Evolutionary conservation across 371 early-diverging fungal species (phyloP).

Genomic region (Mortierella sp.): DNA sequence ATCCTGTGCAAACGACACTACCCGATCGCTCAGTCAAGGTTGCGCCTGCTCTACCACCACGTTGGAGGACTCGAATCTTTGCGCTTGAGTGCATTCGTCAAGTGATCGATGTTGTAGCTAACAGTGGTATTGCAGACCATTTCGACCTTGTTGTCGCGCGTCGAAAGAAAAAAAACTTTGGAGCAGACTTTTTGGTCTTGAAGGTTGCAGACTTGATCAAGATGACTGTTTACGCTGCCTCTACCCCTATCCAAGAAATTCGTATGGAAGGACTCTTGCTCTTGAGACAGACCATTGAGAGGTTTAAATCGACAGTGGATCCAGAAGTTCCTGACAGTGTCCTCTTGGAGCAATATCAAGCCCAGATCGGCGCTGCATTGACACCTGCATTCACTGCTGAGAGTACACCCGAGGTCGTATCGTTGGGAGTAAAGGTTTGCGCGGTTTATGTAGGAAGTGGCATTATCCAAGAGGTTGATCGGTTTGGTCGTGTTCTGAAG

Average conservation of each 20-base stretch:
- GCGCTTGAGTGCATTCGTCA: conserved; percentile 83
- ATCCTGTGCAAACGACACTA: conserved; percentile 11
- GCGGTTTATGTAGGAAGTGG: conserved; percentile 89
- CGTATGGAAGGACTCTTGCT: conserved; percentile 83
- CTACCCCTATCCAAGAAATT: conserved; percentile 83
- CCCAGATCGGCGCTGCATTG: conserved; percentile 90
- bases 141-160: conserved; percentile 79
- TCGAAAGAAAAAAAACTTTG: conserved; percentile 65
- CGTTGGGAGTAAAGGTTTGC: conserved; percentile 85
- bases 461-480: conserved; percentile 82
- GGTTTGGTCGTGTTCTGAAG: conserved; percentile 81
- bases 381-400: conserved; percentile 89
- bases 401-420: conserved; percentile 81
- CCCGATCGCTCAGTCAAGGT: conserved; percentile 28
- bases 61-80: conserved; percentile 91
- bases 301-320: conserved; percentile 76
- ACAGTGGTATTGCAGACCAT: conserved; percentile 74
- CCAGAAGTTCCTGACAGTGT: conserved; percentile 87
- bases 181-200: conserved; percentile 82
- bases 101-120: conserved; percentile 70
- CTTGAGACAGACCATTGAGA: conserved; percentile 79
- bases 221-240: conserved; percentile 89
- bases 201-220: conserved; percentile 86
- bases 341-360: conserved; percentile 89
- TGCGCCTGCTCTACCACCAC: conserved; percentile 72